Evolutionary conservation across 805 yeast species (phyloP).

Genomic region (Candida argentea): DNA sequence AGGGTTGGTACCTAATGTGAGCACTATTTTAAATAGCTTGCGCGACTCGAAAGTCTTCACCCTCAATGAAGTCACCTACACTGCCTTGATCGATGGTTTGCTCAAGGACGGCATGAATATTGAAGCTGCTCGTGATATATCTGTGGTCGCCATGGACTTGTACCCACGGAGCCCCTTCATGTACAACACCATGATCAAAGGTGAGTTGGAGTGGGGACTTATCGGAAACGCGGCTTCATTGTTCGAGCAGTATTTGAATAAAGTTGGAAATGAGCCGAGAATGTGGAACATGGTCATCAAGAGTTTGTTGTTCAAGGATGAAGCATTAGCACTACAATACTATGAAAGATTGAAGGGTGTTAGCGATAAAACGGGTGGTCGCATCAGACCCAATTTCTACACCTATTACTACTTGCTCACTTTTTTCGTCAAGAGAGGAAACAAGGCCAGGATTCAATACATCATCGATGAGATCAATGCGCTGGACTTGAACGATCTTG

Average conservation of each 20-base stretch:
- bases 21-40: conserved; percentile 33
- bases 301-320: conserved; percentile 19
- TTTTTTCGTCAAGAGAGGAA: conserved; percentile 24
- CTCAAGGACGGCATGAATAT: conserved; percentile 36
- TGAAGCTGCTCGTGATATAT: conserved; percentile 42
- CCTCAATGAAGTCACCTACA: conserved; percentile 36
- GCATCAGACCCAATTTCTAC: conserved; percentile 34
- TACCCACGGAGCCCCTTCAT: conserved; percentile 24
- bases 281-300: conserved; percentile 33
- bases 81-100: conserved; percentile 46
- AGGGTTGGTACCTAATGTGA: conserved; percentile 33
- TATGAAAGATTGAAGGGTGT: conserved; percentile 23
- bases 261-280: conserved; percentile 25
- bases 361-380: conserved; percentile 9
- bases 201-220: conserved; percentile 35
- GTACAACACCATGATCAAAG: conserved; percentile 37
- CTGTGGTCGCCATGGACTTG: conserved; percentile 28
- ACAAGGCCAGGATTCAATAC: conserved; percentile 20
- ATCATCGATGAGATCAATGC: conserved; percentile 29
- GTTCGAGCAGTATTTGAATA: conserved; percentile 24
- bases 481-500: conserved; percentile 20
- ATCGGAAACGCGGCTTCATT: conserved; percentile 19
- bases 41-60: conserved; percentile 14
- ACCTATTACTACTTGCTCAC: conserved; percentile 39
- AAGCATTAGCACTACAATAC: conserved; percentile 31